Percentiles rank a stretch among this genome's conserved stretches.
Evolutionary conservation across 352 stramenopile genomes (phyloP).

Genomic region (Phytopythium mirpurense): DNA sequence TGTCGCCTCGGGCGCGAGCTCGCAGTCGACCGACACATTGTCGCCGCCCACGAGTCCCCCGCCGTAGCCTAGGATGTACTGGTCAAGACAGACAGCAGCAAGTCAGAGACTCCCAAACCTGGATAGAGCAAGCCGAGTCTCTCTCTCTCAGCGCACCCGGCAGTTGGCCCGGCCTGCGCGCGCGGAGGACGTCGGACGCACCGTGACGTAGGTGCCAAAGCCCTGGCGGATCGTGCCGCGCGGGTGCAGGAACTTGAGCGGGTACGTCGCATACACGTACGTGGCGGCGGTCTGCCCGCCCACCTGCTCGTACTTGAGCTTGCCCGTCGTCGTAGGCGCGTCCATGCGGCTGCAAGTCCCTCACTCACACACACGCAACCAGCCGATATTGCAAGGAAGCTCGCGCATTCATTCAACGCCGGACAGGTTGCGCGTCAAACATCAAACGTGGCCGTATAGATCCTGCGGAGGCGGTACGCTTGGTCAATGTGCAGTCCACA

Average conservation of each 20-base stretch:
- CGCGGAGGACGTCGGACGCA: conserved; percentile 15
- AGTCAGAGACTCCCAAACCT: not conserved
- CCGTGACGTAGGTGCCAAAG: conserved; percentile 73
- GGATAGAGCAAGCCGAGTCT: no score
- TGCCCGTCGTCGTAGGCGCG: conserved; percentile 19
- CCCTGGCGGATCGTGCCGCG: conserved; percentile 47
- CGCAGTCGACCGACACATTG: conserved; percentile 55
- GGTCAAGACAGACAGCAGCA: not conserved
- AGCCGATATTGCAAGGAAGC: not conserved
- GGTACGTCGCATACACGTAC: conserved; percentile 78
- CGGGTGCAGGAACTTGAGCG: conserved; percentile 85
- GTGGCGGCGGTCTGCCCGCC: conserved; percentile 55
- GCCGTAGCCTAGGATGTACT: conserved; percentile 85
- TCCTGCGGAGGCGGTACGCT: not conserved
- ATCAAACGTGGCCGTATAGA: not conserved
- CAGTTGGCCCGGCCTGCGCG: no score
- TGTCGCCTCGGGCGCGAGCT: conserved; percentile 31
- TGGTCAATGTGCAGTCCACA: no score
- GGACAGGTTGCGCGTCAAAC: not conserved
- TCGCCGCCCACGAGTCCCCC: conserved; percentile 79
- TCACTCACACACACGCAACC: no score
- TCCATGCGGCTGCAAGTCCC: not conserved
- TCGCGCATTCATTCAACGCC: conserved; percentile 4
- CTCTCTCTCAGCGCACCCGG: no score
- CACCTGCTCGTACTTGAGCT: conserved; percentile 72